phyloP scores from a whole-genome alignment of 177 flowering plant species.

The Vitis hybrid region DNA sequence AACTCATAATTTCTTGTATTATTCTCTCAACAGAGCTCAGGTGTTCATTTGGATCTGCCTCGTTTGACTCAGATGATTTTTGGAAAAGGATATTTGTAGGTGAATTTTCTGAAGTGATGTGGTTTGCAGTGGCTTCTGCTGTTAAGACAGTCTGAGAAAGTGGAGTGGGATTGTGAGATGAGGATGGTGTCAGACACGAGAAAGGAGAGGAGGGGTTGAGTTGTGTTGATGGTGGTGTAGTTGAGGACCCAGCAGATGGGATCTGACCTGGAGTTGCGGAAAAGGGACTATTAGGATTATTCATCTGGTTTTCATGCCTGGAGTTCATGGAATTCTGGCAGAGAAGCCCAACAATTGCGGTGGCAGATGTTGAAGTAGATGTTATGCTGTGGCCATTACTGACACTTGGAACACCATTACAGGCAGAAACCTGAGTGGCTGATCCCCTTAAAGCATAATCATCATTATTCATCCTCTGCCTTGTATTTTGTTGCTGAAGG shows the following conservation, averaged over 20 bases:
- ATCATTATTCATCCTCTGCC: conserved; percentile 21
- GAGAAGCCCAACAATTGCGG: conserved; percentile 54
- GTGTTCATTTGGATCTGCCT: conserved; percentile 66
- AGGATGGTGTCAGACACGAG: conserved; percentile 68
- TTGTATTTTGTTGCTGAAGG: conserved; percentile 13
- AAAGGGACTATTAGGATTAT: conserved; percentile 63
- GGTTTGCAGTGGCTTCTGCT: conserved; percentile 27
- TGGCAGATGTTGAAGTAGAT: conserved; percentile 39
- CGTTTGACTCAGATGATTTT: conserved; percentile 53
- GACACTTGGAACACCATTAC: conserved; percentile 41
- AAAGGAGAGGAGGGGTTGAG: conserved; percentile 55
- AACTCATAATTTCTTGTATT: conserved; percentile 79
- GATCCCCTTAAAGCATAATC: conserved; percentile 29
- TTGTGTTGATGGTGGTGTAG: conserved; percentile 55
- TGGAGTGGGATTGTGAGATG: conserved; percentile 64
- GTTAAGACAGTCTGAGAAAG: conserved; percentile 43
- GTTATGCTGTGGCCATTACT: conserved; percentile 33
- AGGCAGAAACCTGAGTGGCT: conserved; percentile 34
- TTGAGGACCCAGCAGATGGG: conserved; percentile 69
- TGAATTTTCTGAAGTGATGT: conserved; percentile 60
- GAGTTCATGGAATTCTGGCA: conserved; percentile 82
- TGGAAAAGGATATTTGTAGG: conserved; percentile 63
- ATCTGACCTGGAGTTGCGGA: conserved; percentile 58
- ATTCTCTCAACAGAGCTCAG: conserved; percentile 96
- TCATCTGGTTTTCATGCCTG: conserved; percentile 42